These are phyloP conservation scores for Apocynum venetum DNA, from an alignment of 257 asterid genomes.

Conservation along the genomic window DNA sequence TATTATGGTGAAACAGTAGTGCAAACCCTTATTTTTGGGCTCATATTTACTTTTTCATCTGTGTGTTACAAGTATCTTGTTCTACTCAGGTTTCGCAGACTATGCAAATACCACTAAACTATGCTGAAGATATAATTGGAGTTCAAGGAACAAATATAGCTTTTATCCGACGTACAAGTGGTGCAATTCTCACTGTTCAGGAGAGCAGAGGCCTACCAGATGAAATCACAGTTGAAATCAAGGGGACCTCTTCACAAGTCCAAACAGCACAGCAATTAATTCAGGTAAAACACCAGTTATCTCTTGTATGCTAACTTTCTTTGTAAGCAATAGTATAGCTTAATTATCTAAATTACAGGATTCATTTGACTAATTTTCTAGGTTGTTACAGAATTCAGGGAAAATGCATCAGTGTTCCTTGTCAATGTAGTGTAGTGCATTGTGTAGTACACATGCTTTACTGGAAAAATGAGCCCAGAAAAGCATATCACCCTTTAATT, in stretches of 20 bases:
- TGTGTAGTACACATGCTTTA: not conserved
- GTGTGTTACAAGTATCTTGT: slow-evolving; percentile 12
- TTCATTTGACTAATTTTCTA: no score
- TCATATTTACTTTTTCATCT: not conserved
- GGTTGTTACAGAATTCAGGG: not conserved
- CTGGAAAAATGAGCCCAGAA: not conserved
- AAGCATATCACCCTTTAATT: no score
- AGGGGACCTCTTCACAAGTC: slow-evolving; percentile 80
- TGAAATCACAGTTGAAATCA: slow-evolving; percentile 81
- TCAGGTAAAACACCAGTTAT: slow-evolving; percentile 39
- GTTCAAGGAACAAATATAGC: slow-evolving; percentile 70
- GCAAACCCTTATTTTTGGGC: not conserved
- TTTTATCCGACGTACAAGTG: slow-evolving; percentile 70
- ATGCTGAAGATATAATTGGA: slow-evolving; percentile 90
- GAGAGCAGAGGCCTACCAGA: slow-evolving; percentile 67
- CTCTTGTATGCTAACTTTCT: not conserved
- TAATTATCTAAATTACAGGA: not conserved
- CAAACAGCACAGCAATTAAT: slow-evolving; percentile 79
- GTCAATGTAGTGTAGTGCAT: not conserved
- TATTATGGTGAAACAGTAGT: no score
- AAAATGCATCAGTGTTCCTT: not conserved
- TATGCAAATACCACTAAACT: slow-evolving; percentile 76
- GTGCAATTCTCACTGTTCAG: slow-evolving; percentile 73
- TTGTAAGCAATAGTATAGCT: not conserved
- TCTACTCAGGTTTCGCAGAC: slow-evolving; percentile 59